phyloP scores from a whole-genome alignment of 805 yeast genomes.

The Limtongia smithiae region DNA sequence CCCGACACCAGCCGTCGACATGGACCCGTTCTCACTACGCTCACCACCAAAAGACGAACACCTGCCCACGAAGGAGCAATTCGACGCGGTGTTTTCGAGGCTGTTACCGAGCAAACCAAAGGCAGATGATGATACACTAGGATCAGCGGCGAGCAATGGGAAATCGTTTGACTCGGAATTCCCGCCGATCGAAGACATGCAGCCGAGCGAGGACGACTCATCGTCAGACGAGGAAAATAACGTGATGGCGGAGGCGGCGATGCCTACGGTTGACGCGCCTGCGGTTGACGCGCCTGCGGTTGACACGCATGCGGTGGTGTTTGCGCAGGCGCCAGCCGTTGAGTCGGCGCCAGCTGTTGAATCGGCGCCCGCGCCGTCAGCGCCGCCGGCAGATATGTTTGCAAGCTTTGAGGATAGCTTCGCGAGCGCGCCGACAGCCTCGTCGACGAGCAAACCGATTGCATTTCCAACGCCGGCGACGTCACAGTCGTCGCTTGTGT shows the following conservation, averaged over 20 bases:
- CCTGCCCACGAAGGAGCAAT: constrained; percentile 27
- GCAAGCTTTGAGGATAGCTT: constrained; percentile 15
- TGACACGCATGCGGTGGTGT: no score
- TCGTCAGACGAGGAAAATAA: constrained; percentile 36
- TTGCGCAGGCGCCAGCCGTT: no score
- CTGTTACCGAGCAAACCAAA: constrained; percentile 15
- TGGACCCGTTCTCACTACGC: no score
- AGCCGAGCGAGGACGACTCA: constrained; percentile 28
- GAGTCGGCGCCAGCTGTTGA: no score
- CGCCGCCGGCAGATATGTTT: constrained; percentile 30
- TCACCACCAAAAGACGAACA: constrained; percentile 1
- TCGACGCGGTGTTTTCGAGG: constrained; percentile 22
- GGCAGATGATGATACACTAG: background rate
- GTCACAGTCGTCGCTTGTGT: constrained; percentile 41
- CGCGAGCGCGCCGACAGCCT: constrained; percentile 13
- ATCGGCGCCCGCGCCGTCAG: constrained; percentile 28
- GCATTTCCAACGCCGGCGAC: constrained; percentile 49
- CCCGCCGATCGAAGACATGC: constrained; percentile 32
- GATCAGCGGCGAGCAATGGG: background rate
- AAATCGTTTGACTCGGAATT: constrained; percentile 22
- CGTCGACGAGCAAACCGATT: constrained; percentile 3
- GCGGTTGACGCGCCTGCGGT: no score
- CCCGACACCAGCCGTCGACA: no score
- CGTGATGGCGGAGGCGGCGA: no score
- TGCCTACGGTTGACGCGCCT: background rate